phyloP scores from a whole-genome alignment of 208 protist species.

The Leishmania arabica region DNA sequence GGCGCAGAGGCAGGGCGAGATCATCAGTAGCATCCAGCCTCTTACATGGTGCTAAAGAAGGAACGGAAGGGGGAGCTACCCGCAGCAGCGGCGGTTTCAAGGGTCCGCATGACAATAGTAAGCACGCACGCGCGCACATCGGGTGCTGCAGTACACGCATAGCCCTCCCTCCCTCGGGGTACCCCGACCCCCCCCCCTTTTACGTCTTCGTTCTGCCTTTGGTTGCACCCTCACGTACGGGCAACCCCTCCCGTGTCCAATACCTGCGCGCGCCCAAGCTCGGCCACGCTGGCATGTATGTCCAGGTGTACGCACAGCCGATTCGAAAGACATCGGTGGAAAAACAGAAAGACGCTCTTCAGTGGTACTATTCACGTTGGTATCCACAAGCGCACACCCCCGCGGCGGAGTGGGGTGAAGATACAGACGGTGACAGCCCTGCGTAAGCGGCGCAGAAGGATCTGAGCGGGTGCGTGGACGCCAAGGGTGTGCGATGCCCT shows the following conservation, averaged over 20 bases:
- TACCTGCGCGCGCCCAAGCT: not conserved
- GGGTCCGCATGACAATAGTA: not conserved
- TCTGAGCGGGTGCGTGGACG: not conserved
- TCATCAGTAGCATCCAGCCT: not conserved
- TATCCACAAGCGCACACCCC: not conserved
- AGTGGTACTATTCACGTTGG: not conserved
- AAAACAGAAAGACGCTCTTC: not conserved
- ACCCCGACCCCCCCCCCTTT: not conserved
- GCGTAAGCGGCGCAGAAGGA: not conserved
- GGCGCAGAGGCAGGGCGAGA: not conserved
- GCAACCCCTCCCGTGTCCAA: not conserved
- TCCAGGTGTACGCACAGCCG: not conserved
- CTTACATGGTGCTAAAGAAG: not conserved
- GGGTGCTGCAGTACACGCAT: not conserved
- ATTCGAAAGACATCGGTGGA: not conserved
- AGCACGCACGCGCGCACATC: not conserved
- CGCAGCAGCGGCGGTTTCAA: not conserved
- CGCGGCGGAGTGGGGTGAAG: not conserved
- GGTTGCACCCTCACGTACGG: not conserved
- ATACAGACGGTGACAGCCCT: not conserved
- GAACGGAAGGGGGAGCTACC: not conserved
- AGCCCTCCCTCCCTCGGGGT: not conserved
- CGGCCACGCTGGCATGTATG: not conserved
- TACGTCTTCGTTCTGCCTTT: not conserved
- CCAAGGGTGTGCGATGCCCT: not conserved